These are phyloP conservation scores for Rugonectria rugulosa DNA, from an alignment of 2,329 filamentous ascomycete species.

Conservation along the genomic window DNA sequence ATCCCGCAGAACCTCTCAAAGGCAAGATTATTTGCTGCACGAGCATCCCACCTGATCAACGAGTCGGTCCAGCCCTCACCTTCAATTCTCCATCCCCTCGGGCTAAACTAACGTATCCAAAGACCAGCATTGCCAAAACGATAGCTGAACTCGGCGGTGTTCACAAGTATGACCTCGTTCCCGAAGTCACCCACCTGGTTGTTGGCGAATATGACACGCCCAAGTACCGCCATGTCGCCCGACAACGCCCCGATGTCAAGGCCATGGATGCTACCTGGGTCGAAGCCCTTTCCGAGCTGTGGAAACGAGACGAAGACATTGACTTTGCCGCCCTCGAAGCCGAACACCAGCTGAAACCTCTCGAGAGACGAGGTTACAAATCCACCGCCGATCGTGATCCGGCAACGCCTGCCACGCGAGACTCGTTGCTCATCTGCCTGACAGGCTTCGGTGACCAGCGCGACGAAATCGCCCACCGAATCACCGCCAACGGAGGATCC, in stretches of 20 bases:
- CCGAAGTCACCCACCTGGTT: conserved; percentile 92
- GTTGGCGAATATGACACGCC: conserved; percentile 88
- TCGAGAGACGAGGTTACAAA: conserved; percentile 62
- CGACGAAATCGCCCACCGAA: conserved; percentile 72
- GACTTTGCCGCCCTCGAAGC: conserved; percentile 75
- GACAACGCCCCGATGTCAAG: conserved; percentile 84
- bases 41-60: conserved; percentile 78
- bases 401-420: conserved; percentile 43
- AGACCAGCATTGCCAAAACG: conserved; percentile 66
- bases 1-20: conserved; percentile 69
- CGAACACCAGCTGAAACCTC: conserved; percentile 68
- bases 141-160: conserved; percentile 84
- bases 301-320: conserved; percentile 83
- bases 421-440: conserved; percentile 59
- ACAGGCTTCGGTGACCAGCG: conserved; percentile 71
- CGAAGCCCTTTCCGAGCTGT: conserved; percentile 77
- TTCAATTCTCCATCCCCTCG: conserved; percentile 1
- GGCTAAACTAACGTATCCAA: conserved; percentile 6
- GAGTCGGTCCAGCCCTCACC: conserved; percentile 60
- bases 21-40: conserved; percentile 88
- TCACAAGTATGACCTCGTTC: conserved; percentile 92
- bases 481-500: conserved; percentile 75
- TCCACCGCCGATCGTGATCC: conserved; percentile 28
- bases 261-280: conserved; percentile 87
- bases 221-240: conserved; percentile 96